phyloP scores from a whole-genome alignment of 2,329 filamentous ascomycete species.

The Chlorencoelia australis region DNA sequence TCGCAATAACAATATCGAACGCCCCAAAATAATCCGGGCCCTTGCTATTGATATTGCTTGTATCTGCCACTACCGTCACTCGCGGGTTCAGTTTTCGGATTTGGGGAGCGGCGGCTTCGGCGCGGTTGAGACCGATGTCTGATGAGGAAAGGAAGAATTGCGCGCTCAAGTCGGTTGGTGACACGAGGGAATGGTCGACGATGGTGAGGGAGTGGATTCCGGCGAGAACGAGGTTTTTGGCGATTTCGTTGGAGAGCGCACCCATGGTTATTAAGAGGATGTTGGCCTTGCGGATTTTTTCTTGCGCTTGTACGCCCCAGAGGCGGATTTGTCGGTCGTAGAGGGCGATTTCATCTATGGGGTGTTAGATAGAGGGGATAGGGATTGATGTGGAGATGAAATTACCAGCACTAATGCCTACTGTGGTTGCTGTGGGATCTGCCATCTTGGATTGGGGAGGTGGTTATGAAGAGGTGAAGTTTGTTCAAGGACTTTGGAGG shows the following conservation, averaged over 20 bases:
- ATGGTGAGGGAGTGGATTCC: slow-evolving; percentile 87
- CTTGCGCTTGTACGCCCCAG: slow-evolving; percentile 93
- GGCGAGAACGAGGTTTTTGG: slow-evolving; percentile 93
- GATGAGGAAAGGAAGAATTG: slow-evolving; percentile 68
- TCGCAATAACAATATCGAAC: slow-evolving; percentile 84
- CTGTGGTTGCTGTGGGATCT: slow-evolving; percentile 8
- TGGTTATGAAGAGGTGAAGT: too few species aligned
- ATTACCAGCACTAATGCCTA: slow-evolving; percentile 30
- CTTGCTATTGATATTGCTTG: slow-evolving; percentile 56
- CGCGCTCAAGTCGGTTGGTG: slow-evolving; percentile 68
- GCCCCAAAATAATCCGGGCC: slow-evolving; percentile 62
- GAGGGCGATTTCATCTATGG: slow-evolving; percentile 80
- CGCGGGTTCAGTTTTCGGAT: slow-evolving; percentile 84
- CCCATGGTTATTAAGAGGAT: slow-evolving; percentile 83
- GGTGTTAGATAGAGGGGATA: background rate
- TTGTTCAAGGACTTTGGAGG: too few species aligned
- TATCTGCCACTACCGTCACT: slow-evolving; percentile 65
- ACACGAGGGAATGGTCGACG: slow-evolving; percentile 66
- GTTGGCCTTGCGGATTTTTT: slow-evolving; percentile 80
- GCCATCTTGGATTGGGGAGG: slow-evolving; percentile 5
- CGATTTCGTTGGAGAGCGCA: slow-evolving; percentile 84
- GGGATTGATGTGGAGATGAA: background rate
- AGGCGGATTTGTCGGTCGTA: slow-evolving; percentile 96
- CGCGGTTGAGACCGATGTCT: slow-evolving; percentile 74
- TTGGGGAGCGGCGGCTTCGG: slow-evolving; percentile 65